Percentiles rank a stretch among this genome's conserved stretches.
These are phyloP conservation scores for Leccinum subrobustum DNA, from an alignment of 1,284 basidiomycete species.

Conservation along the genomic window DNA sequence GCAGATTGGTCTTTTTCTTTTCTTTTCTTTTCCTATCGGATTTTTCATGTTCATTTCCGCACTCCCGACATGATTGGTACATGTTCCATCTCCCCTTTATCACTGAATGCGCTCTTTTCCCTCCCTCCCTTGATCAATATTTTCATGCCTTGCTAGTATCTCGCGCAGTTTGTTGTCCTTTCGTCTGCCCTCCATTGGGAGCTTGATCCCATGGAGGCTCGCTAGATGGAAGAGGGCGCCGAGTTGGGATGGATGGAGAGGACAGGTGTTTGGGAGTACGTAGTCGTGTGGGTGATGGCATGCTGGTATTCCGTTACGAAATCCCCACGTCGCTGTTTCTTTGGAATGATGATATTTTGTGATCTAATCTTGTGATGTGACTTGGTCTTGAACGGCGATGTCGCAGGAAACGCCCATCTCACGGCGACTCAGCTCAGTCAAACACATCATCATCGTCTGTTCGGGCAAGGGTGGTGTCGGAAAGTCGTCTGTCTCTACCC, in stretches of 20 bases:
- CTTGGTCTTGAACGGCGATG: slow-evolving; percentile 24
- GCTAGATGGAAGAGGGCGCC: slow-evolving; percentile 71
- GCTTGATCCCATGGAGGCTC: slow-evolving; percentile 46
- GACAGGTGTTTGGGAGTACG: not conserved
- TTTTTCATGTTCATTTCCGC: slow-evolving; percentile 28
- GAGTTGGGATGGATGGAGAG: slow-evolving; percentile 25
- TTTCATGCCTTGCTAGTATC: slow-evolving; percentile 30
- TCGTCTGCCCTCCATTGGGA: slow-evolving; percentile 51
- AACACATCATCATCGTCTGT: slow-evolving; percentile 90
- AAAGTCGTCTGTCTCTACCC: slow-evolving; percentile 93
- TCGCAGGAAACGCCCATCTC: slow-evolving; percentile 53
- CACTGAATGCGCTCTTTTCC: slow-evolving; percentile 22
- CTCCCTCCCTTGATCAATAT: slow-evolving; percentile 23
- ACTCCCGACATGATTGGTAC: slow-evolving; percentile 20
- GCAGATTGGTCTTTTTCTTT: slow-evolving; percentile 26
- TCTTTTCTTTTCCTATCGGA: slow-evolving; percentile 18
- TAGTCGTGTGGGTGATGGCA: not conserved
- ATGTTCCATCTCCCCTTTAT: slow-evolving; percentile 23
- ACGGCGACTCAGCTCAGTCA: slow-evolving; percentile 68
- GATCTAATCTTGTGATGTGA: not conserved
- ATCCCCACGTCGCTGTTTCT: not conserved
- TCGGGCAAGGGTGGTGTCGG: slow-evolving; percentile 98
- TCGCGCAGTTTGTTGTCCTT: slow-evolving; percentile 55
- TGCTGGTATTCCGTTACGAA: slow-evolving; percentile 4
- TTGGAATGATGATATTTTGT: not conserved